Evolutionary conservation across 306 rosid genomes (phyloP).

Genomic region (Heteromeles arbutifolia): DNA sequence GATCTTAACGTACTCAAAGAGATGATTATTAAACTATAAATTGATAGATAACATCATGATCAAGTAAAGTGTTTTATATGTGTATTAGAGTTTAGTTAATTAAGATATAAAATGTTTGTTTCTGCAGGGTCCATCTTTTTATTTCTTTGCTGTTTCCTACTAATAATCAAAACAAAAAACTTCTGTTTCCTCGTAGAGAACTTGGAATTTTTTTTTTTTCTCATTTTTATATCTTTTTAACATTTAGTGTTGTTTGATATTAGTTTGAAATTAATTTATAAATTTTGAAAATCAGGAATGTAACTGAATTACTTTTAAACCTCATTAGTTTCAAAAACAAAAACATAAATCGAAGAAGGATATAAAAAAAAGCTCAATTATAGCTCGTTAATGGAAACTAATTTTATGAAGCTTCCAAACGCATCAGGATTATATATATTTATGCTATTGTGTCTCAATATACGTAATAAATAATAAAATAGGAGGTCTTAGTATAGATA

Average conservation of each 20-base stretch:
- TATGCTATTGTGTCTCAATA: too few species aligned
- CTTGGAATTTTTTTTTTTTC: background rate
- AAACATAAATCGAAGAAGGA: background rate
- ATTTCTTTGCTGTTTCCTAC: background rate
- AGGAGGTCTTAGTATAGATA: too few species aligned
- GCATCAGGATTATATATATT: too few species aligned
- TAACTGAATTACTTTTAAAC: too few species aligned
- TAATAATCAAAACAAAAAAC: background rate
- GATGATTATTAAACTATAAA: background rate
- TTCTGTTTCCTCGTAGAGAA: background rate
- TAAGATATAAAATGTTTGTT: background rate
- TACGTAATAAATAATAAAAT: too few species aligned
- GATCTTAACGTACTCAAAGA: background rate
- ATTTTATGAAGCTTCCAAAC: too few species aligned
- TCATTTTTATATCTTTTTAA: background rate
- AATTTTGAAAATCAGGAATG: background rate
- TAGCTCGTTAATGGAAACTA: too few species aligned
- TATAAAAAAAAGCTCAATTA: too few species aligned
- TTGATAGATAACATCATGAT: background rate
- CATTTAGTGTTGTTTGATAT: background rate
- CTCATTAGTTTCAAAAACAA: background rate
- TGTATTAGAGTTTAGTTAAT: background rate
- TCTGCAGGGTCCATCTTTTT: background rate
- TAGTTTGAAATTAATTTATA: background rate
- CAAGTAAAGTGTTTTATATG: background rate